Conservation (phyloP, 2,329 filamentous ascomycete species). For the Nemania bipapillata region DNA sequence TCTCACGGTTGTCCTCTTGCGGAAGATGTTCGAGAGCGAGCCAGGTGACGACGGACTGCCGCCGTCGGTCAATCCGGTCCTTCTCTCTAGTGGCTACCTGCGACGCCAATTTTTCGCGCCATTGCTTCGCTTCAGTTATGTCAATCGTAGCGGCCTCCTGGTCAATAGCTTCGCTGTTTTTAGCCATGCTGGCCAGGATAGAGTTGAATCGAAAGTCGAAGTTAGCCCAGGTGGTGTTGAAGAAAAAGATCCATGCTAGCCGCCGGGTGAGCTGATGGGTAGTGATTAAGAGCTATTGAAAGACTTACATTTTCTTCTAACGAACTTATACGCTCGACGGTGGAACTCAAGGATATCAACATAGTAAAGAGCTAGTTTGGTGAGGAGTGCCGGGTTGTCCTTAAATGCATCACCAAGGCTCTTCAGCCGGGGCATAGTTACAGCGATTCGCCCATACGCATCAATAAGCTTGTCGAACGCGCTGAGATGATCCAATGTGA, state of each 20-base stretch:
- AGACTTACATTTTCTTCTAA: conserved; percentile 13
- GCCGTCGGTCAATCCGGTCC: not conserved
- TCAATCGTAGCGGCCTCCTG: conserved; percentile 15
- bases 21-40: conserved; percentile 12
- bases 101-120: conserved; percentile 9
- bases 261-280: not conserved
- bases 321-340: conserved; percentile 19
- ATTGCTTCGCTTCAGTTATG: conserved; percentile 20
- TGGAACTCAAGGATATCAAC: conserved; percentile 21
- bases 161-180: conserved; percentile 7
- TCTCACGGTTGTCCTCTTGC: conserved; percentile 18
- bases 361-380: conserved; percentile 19
- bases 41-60: conserved; percentile 16
- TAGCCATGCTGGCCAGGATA: conserved; percentile 15
- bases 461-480: conserved; percentile 23
- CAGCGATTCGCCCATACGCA: conserved; percentile 13
- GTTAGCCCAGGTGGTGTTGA: conserved; percentile 13
- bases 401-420: conserved; percentile 9
- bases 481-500: conserved; percentile 16
- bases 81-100: conserved; percentile 16
- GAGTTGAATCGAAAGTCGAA: conserved; percentile 22
- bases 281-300: not conserved
- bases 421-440: conserved; percentile 11
- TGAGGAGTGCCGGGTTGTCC: conserved; percentile 4
- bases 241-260: conserved; percentile 21